Base-by-base conservation (phyloP, 257 asterid genomes). In the Eucommia ulmoides region DNA sequence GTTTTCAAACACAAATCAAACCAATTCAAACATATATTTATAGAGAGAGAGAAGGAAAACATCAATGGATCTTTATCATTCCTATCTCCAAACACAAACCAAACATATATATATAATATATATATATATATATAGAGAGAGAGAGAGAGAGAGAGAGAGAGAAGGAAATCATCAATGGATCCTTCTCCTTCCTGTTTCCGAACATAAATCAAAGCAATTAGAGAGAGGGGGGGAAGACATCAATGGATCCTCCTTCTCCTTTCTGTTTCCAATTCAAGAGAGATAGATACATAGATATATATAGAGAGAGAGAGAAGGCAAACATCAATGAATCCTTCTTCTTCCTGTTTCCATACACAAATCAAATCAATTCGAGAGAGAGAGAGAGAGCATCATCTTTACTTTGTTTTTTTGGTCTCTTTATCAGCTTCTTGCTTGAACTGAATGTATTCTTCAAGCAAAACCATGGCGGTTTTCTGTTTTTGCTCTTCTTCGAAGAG, bases 401-500 rank as follows among this genome's bases (percentile, higher is more conserved):
- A 79, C 97, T 84, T 84, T 23, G 74, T 29, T 67, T 80, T 70
- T 60, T 70, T 84, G 65, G 38, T 74, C 5, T 65, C 95, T 15
- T 74, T 76, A 62, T 74, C 82, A 7, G 92, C 68, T 64, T 76
- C 94, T 56, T 82, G 83, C 23, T 70, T 72, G 47, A 74, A 88
- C 66, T 70, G 93, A 42, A 85, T 81, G 33, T 88, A 88, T 44
- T 88, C 93, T 20, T 88, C 93, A 45, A 84, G 89, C 82, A 88
- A 67, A 45, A 80, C 94, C 72, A 88, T 75, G 3, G 97, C 97
- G 11, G 82, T 78, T 68, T 80, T 88, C 55, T 82, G 96, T 44
- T 78, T 88, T 58, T 88, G 95, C 60, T 84, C 97, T 15, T 84
- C 97, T 52, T 88, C 96, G 23, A 84, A 60, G 2, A 88, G 91